These are phyloP conservation scores for Echinosophora koreensis DNA, from an alignment of 306 rosid species.

Conservation along the genomic window DNA sequence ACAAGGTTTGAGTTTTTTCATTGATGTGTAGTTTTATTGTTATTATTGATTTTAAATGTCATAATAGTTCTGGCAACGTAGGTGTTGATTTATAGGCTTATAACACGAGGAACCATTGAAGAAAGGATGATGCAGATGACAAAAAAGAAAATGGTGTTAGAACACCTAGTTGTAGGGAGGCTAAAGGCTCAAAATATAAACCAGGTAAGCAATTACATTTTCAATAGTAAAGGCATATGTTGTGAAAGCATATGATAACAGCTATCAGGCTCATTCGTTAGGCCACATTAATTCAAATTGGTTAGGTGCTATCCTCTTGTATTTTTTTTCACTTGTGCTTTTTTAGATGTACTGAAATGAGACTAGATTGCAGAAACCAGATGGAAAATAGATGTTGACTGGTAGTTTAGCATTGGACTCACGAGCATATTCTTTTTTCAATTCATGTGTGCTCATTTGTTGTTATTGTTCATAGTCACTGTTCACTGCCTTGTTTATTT, in stretches of 20 bases:
- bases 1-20: conserved; percentile 72
- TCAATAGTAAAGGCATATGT: conserved; percentile 22
- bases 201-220: conserved; percentile 68
- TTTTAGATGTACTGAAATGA: background rate
- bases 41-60: conserved; percentile 31
- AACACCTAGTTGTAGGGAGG: conserved; percentile 98
- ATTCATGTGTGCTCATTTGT: conserved; percentile 24
- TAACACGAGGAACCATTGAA: conserved; percentile 95
- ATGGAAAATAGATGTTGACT: conserved; percentile 33
- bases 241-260: conserved; percentile 21
- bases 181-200: conserved; percentile 93
- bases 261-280: conserved; percentile 24
- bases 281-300: conserved; percentile 20
- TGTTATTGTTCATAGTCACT: conserved; percentile 1
- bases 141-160: conserved; percentile 99
- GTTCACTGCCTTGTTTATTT: conserved; percentile 14
- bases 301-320: conserved; percentile 5
- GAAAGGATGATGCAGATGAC: conserved; percentile 99
- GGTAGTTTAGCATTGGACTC: conserved; percentile 19
- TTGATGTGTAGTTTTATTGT: conserved; percentile 14
- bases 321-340: conserved; percentile 7
- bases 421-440: background rate
- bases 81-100: conserved; percentile 97
- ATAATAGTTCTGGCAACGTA: conserved; percentile 54
- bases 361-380: conserved; percentile 9